These are phyloP conservation scores for Solanum virginianum DNA, from an alignment of 257 asterid genomes.

Conservation along the genomic window DNA sequence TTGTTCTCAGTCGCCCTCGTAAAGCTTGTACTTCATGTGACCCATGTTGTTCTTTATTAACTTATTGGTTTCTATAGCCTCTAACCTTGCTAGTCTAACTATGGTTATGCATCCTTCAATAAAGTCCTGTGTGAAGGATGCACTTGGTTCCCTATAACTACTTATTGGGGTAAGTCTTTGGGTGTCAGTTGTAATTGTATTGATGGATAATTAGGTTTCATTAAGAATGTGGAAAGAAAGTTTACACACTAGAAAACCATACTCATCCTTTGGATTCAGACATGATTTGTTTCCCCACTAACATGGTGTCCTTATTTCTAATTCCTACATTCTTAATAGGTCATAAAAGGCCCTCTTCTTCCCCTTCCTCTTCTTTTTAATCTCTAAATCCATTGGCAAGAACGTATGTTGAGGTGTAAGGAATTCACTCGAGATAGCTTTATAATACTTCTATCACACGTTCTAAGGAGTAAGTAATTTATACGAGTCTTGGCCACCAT, in stretches of 20 bases:
- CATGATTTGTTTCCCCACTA: not conserved
- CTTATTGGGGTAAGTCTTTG: not conserved
- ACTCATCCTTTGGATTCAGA: not conserved
- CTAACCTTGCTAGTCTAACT: not conserved
- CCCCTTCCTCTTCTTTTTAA: not conserved
- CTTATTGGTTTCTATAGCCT: not conserved
- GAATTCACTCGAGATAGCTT: not conserved
- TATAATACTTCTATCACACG: not conserved
- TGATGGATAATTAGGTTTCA: not conserved
- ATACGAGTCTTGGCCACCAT: not conserved
- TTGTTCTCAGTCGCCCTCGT: not conserved
- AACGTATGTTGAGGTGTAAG: not conserved
- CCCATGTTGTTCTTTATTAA: not conserved
- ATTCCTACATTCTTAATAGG: not conserved
- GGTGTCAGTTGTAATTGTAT: not conserved
- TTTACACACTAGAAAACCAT: not conserved
- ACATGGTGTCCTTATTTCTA: not conserved
- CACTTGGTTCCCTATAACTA: not conserved
- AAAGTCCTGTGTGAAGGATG: not conserved
- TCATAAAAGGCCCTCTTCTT: not conserved
- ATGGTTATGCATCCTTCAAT: not conserved
- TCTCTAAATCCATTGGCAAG: not conserved
- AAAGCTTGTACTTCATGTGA: not conserved
- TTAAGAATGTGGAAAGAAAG: not conserved
- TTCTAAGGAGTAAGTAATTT: not conserved